A percentile compares a stretch with the other conserved stretches of the same genome.
Evolutionary conservation across 345 rosid genomes (phyloP).

Genomic region (Aurinia saxatilis): DNA sequence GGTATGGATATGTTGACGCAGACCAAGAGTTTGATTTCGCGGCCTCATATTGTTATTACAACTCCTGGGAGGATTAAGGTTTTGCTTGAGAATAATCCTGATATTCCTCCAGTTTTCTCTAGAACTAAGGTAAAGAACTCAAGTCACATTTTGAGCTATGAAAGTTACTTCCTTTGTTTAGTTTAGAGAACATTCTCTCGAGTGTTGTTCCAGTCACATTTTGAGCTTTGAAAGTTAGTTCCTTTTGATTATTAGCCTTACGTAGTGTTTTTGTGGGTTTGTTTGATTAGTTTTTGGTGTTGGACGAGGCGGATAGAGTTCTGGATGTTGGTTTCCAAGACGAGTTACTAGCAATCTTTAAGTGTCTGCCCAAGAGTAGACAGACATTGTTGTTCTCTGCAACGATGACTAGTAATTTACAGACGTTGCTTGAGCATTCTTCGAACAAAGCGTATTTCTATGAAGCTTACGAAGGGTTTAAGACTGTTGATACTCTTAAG

Average conservation of each 20-base stretch:
- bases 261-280: neutral
- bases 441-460: slow-evolving; percentile 87
- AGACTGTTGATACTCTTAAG: slow-evolving; percentile 79
- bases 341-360: slow-evolving; percentile 60
- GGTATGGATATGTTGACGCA: slow-evolving; percentile 87
- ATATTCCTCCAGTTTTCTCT: slow-evolving; percentile 66
- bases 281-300: slow-evolving; percentile 65
- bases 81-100: slow-evolving; percentile 72
- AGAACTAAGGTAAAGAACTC: slow-evolving; percentile 54
- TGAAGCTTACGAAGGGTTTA: slow-evolving; percentile 91
- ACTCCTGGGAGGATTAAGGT: slow-evolving; percentile 93
- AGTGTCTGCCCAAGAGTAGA: slow-evolving; percentile 63
- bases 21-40: slow-evolving; percentile 46
- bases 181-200: no score
- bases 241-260: neutral
- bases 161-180: neutral
- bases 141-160: neutral
- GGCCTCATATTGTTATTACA: slow-evolving; percentile 84
- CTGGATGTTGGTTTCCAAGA: slow-evolving; percentile 95
- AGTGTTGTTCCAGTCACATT: no score
- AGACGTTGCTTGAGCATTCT: slow-evolving; percentile 63
- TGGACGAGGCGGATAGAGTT: slow-evolving; percentile 98
- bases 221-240: no score
- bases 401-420: slow-evolving; percentile 79
- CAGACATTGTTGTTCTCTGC: slow-evolving; percentile 93